Evolutionary conservation across 2,329 filamentous ascomycete species (phyloP), one percentile per base, ranked within the genome.

Genomic region (Ustulina deusta): DNA sequence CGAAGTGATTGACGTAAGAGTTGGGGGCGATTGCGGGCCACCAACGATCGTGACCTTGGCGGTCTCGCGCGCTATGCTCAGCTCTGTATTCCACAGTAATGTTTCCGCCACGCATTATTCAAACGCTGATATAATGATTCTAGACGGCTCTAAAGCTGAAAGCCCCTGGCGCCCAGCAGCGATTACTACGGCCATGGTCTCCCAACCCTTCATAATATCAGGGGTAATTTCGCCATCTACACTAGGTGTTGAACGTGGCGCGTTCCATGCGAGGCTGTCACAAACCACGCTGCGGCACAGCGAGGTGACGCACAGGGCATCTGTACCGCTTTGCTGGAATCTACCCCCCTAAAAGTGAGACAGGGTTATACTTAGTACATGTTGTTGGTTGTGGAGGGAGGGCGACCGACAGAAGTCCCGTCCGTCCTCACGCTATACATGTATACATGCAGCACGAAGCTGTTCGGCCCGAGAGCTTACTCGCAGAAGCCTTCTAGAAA

Each of bases 401-500:
- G 22, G 15, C 40, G 20, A 13, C 25, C 13, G 34, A 27, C 62
- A 61, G 32, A 49, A 56, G 40, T 66, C 29, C 59, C 13, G 29
- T 25, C 58, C n/a, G n/a, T n/a, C n/a, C n/a, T 40, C 17, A 29
- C 49, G 34, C 15, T 51, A 32, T n/a, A n/a, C n/a, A n/a, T n/a
- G 20, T 17, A 20, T 49, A 60, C 42, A 48, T n/a, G 42, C 13
- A 20, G 20, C 17, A 32, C 38, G 13, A 51, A 25, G 36, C 42
- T 59, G 52, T 60, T 67, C 64, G 67, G 67, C 38, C 68, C 61
- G 68, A 65, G 44, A 54, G n/a, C 44, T 46, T 61, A 36, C 59
- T 67, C 13, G n/a, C 46, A 61, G 68, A 69, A 69, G 38, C 22
- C 22, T 69, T 69, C 68, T 69, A 69, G 68, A 69, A 67, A 32